Evolutionary conservation across 2,329 filamentous ascomycete species (phyloP), one percentile per base, ranked within the genome.

Genomic region (Tolypocladium inflatum): DNA sequence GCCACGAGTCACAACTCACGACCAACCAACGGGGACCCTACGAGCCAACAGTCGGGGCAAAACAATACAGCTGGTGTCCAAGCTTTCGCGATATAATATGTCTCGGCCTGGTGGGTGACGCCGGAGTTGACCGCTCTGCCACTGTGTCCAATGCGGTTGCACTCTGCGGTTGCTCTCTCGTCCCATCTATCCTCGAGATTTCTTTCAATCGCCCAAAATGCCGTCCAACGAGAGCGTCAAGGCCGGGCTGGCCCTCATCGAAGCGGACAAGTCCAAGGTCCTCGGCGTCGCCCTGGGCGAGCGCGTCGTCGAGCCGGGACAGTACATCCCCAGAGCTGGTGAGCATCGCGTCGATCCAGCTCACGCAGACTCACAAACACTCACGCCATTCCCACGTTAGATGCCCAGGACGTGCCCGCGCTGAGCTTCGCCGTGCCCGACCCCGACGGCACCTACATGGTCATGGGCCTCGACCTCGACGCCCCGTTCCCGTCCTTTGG

Each of bases 391-490:
- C 13, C 43, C 23, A 48, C 26, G 26, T 21, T 30, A 48, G 57
- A 58, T n/a, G 60, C 61, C 17, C 56, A 58, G 39, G 54, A 55
- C 2, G 33, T 30, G 3, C 61, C 61, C 11, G 21, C 38, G 21
- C 26, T 64, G n/a, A 57, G 48, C 41, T 62, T 63, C 33, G 7
- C 45, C 2, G 56, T 35, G 8, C 54, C 60, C 30, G 54, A 58
- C 19, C 19, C 52, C 17, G n/a, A 69, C 63, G 30, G 33, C 10
- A 55, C 56, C 33, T 80, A 77, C 65, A 58, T 79, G 30, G 63
- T 75, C 58, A 63, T 79, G 30, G 66, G 65, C 53, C 63, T 80
- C 35, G 78, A 81, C 61, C 68, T 78, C 19, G 79, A 81, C 67
- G 73, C 78, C 1, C 79, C 78, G 0, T 76, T 75, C 61, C 71